Base-by-base conservation (phyloP, 2,329 filamentous ascomycete genomes). In the Fusarium buharicum region DNA sequence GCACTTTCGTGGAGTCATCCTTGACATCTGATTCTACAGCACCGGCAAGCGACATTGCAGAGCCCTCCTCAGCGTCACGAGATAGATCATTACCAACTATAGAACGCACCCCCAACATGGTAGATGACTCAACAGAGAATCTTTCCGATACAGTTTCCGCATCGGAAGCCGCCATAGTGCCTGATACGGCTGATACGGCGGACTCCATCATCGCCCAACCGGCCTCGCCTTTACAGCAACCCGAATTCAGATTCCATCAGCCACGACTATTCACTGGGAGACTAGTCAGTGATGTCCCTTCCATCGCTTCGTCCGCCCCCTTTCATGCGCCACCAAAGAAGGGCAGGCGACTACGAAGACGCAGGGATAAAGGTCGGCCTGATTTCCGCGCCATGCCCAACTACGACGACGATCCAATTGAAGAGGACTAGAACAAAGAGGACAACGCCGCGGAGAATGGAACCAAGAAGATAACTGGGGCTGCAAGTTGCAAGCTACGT, bases 321-420 rank as follows among this genome's bases (percentile, higher is more conserved):
- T 44, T 48, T 22, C 34, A 20, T 37, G 43, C 47, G 22, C 44
- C 39, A 34, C 27, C 40, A 44, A 59, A 30, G 24, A 49, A 34
- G 40, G 58, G 50, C 47, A 60, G 58, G 37, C 62, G 58, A 55
- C 44, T 57, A 36, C 54, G 62, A 37, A 67, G 52, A 41, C 57
- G 53, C 38, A 65, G 69, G 55, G 62, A 66, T n/a, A 53, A 54
- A n/a, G 62, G 59, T 27, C 67, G 74, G 43, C 74, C 73, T 16
- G 70, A 76, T 49, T 73, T 76, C 50, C 69, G 74, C 46, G 51
- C 70, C 16, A 63, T 76, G 61, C 74, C 74, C 13, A 62, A 73
- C 52, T 69, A 73, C 47, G 59, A 73, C 13, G 71, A 62, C 16
- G 74, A 76, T 53, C 73, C 74, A 39, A 76, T 76, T 46, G 74